phyloP scores from a whole-genome alignment of 2,329 filamentous ascomycete genomes.

The Calonectria pauciramosa region DNA sequence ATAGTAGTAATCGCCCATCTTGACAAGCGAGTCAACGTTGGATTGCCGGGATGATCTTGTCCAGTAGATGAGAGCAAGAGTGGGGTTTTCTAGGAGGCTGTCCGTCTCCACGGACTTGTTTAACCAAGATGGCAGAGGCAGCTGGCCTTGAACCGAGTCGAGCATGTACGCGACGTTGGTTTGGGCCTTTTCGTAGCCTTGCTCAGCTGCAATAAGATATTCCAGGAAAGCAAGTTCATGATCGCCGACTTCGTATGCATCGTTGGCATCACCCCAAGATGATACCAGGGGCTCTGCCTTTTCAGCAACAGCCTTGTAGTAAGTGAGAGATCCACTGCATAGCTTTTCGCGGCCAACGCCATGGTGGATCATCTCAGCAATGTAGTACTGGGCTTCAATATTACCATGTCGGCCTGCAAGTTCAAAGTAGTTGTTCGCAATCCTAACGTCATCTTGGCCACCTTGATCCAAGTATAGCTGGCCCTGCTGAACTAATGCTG shows the following conservation, averaged over 20 bases:
- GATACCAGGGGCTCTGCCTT: conserved; percentile 80
- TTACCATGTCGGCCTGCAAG: conserved; percentile 85
- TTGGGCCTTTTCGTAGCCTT: conserved; percentile 91
- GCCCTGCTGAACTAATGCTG: conserved; percentile 86
- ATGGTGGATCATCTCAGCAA: conserved; percentile 87
- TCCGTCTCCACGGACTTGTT: conserved; percentile 54
- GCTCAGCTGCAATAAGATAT: conserved; percentile 90
- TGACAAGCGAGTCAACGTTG: conserved; percentile 94
- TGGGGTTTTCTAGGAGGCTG: conserved; percentile 64
- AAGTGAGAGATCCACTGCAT: conserved; percentile 81
- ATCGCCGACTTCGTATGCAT: conserved; percentile 84
- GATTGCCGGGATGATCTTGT: conserved; percentile 92
- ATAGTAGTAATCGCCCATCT: conserved; percentile 99
- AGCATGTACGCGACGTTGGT: conserved; percentile 91
- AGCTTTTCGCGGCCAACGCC: conserved; percentile 85
- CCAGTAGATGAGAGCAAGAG: conserved; percentile 90
- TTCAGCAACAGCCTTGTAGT: conserved; percentile 86
- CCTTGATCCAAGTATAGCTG: conserved; percentile 90
- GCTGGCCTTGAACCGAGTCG: conserved; percentile 75
- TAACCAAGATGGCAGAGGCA: conserved; percentile 58
- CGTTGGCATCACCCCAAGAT: conserved; percentile 85
- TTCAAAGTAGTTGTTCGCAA: conserved; percentile 89
- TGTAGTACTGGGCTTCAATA: conserved; percentile 92
- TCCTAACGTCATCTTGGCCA: conserved; percentile 74
- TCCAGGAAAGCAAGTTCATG: conserved; percentile 83